Base-by-base conservation (phyloP, 2,329 filamentous ascomycete genomes). In the Salinomyces thailandicus region DNA sequence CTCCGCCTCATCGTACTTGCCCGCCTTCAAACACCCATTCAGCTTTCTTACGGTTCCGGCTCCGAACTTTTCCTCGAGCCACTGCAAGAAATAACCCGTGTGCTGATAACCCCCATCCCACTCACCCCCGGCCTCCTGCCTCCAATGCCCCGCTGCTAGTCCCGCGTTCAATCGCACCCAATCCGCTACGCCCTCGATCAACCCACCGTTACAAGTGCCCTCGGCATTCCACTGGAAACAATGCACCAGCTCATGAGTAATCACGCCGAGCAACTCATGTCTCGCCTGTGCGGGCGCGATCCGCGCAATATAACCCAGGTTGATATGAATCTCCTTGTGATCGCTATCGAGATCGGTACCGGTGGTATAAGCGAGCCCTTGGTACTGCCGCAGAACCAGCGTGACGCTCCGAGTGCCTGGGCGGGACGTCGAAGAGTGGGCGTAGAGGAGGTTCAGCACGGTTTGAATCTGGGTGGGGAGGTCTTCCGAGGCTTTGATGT, bases 291-390 rank as follows among this genome's bases (percentile, higher is more conserved):
- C 22, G 9, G 22, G 3, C 44, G 52, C 60, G 24, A 42, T 49
- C 11, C 47, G 4, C 47, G 43, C 9, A 48, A 94, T 77, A 64
- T 95, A 94, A 31, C 71, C 64, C 1, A 89, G 74, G 12, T 77
- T 86, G 60, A 96, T 71, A 62, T 95, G 85, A 44, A 95, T 91
- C 58, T 94, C 86, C 56, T 95, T 95, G 67, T 94, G 85, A 54
- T 91, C 82, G 43, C 69, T 49, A 61, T 94, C 87, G 8, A 93
- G 71, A 26, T 86, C 80, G 7, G 68, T 73, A 44, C 85, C 83
- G 0, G 75, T 85, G 1, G 89, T 95, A 64, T 95, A 93, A 14
- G 89, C 89, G 4, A 96, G 84, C 33, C 89, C 89, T 32, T 65
- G 68, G 74, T 93, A 86, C 46, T 77, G 68, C 18, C 83, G 76